Base-by-base conservation (phyloP, 2,329 filamentous ascomycete genomes). In the Alternaria panax region DNA sequence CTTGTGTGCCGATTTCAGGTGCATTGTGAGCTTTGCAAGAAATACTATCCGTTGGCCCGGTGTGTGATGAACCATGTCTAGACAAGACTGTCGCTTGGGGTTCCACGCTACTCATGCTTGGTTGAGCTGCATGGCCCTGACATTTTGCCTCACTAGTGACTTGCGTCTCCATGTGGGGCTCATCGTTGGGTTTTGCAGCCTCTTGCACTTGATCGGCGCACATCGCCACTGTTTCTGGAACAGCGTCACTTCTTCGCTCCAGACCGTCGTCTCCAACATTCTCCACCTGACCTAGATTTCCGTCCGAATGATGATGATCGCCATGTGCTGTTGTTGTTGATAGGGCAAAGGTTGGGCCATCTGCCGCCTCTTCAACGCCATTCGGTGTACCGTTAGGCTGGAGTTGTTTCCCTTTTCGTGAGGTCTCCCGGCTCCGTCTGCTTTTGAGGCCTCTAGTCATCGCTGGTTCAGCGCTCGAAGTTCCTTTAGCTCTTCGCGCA, bases 401-500 rank as follows among this genome's bases (percentile, higher is more conserved):
- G 24, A n/a, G 34, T 9, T 27, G n/a, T 40, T 51, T 32, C 32
- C 11, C 41, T 12, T 58, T 53, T 38, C 41, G 60, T 24, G 38
- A 25, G 8, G 8, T 43, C 7, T 27, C 48, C 22, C 32, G 30
- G 43, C 25, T 36, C 36, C 41, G 20, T 45, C 46, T 22, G 14
- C 27, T 40, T 28, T 27, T 16, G 16, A 36, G 32, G 12, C 12
- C 40, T 27, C n/a, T 34, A 38, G 36, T 24, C 24, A 42, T 46
- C 22, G 30, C 25, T 34, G 36, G n/a, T 22, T 41, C 47, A n/a
- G 18, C 43, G 38, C 47, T 38, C 22, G 50, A 52, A 38, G 41
- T 22, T 11, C 28, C 51, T 30, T 50, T 57, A n/a, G 51, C 51
- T 24, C 63, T 59, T 27, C 61, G 38, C 18, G 55, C 52, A 45